A percentile compares a stretch with the other conserved stretches of the same genome.
phyloP scores from a whole-genome alignment of 805 yeast species.

The Torulaspora microellipsoides region DNA sequence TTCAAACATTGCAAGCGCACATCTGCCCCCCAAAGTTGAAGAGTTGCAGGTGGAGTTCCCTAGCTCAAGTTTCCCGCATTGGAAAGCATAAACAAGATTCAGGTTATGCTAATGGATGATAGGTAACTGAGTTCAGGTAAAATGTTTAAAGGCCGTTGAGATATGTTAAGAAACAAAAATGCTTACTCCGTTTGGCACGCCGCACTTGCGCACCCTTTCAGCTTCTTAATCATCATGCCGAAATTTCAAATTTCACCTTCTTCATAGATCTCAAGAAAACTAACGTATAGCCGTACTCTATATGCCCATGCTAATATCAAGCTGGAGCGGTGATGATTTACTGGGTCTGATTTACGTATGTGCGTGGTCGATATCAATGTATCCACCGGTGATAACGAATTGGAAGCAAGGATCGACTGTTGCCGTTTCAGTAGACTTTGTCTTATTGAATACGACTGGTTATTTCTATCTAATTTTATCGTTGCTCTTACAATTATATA shows the following conservation, averaged over 20 bases:
- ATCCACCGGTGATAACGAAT: constrained; percentile 45
- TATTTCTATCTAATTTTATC: constrained; percentile 43
- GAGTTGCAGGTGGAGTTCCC: too few relatives aligned
- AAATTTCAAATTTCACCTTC: not conserved
- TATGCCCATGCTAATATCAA: not conserved
- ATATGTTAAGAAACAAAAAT: too few relatives aligned
- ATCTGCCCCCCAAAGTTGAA: too few relatives aligned
- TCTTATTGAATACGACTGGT: constrained; percentile 44
- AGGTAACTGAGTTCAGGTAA: too few relatives aligned
- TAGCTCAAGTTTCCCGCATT: too few relatives aligned
- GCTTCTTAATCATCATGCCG: not conserved
- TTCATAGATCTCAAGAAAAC: not conserved
- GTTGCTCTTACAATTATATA: constrained; percentile 40
- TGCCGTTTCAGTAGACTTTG: constrained; percentile 47
- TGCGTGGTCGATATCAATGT: constrained; percentile 47
- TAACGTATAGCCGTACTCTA: too few relatives aligned
- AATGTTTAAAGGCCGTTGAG: too few relatives aligned
- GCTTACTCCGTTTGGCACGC: too few relatives aligned
- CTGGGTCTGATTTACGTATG: constrained; percentile 38
- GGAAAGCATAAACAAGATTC: too few relatives aligned
- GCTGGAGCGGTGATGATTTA: constrained; percentile 16
- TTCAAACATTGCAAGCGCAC: too few relatives aligned
- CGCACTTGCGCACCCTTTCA: not conserved
- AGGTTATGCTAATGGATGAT: too few relatives aligned
- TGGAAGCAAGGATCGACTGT: constrained; percentile 40